phyloP scores from a whole-genome alignment of 768 basidiomycete genomes.

The Mrakia gelida region DNA sequence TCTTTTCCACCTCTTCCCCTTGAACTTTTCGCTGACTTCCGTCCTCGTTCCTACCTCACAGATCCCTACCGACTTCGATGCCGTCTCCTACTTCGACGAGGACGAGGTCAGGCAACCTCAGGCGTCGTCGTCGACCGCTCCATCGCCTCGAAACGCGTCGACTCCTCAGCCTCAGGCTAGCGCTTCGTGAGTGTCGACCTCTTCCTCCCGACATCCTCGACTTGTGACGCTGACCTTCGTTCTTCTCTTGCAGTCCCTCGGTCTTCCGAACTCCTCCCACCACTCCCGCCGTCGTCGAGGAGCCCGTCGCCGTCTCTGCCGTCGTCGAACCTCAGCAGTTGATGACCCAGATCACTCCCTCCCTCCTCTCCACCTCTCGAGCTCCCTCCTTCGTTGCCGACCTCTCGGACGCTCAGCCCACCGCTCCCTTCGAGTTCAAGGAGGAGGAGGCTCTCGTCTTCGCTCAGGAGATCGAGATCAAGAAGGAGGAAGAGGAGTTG shows the following conservation, averaged over 20 bases:
- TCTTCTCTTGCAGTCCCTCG: background rate
- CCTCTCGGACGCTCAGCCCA: background rate
- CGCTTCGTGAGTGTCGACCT: background rate
- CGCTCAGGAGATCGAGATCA: background rate
- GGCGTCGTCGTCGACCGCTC: constrained; percentile 47
- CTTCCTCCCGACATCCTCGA: background rate
- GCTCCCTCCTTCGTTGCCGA: constrained; percentile 15
- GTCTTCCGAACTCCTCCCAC: background rate
- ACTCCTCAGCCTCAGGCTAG: constrained; percentile 64
- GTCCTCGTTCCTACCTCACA: background rate
- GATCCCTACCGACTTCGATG: constrained; percentile 5
- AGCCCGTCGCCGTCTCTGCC: background rate
- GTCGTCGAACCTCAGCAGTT: background rate
- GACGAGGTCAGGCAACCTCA: background rate
- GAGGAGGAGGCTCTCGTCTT: background rate
- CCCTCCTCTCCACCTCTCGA: background rate
- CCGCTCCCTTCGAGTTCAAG: background rate
- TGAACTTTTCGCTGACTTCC: background rate
- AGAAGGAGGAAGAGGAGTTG: no score
- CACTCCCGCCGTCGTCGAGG: background rate
- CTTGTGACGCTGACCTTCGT: background rate
- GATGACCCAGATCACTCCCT: background rate
- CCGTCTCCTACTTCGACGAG: background rate
- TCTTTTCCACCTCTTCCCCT: background rate
- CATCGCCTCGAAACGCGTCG: constrained; percentile 68